Base-by-base conservation (phyloP, 1,284 basidiomycete genomes). In the Ganoderma lingzhi region DNA sequence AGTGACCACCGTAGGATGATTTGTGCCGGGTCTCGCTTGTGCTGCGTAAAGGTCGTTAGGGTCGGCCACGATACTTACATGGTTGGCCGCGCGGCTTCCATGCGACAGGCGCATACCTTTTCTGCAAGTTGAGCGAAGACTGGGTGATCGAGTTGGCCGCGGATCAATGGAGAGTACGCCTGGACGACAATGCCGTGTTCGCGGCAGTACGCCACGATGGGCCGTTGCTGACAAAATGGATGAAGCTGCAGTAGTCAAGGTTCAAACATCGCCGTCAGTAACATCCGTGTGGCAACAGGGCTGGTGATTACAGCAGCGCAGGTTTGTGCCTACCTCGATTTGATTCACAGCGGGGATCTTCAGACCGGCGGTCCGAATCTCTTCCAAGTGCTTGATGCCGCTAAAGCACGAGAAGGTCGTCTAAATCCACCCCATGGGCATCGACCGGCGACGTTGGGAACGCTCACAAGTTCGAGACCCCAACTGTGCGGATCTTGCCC, bases 321-420 rank as follows among this genome's bases (percentile, higher is more conserved):
- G 19, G 41, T 42, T 48, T 55, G 23, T 51, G 48, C 70, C 44
- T 73, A 89, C 92, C 84, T 96, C 93, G 66, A 97, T 90, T 77
- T 97, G 95, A 79, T 97, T 96, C 60, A 96, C 90, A 1, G 90
- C 83, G 1, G 95, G 95, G 78, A 85, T 79, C 71, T 87, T 85
- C 62, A 86, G 80, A 10, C 90, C 90, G 0, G 88, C 89, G 0
- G 80, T 80, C 63, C 84, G 84, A 44, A 97, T 90, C 76, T 95
- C 91, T 77, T 94, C 87, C 4, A 97, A 84, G 77, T 97, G 96
- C 62, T 90, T 87, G 59, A 95, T 81, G 12, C 88, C 88, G 76
- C 93, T 95, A 51, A 41, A 4, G 35, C 15, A 4, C 30, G 17
- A 17, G 44, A 32, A 9, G 10, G 35, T 30, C 28, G 17, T 59